Conservation (phyloP, 2,329 filamentous ascomycete genomes). For the Cordyceps farinosa region DNA sequence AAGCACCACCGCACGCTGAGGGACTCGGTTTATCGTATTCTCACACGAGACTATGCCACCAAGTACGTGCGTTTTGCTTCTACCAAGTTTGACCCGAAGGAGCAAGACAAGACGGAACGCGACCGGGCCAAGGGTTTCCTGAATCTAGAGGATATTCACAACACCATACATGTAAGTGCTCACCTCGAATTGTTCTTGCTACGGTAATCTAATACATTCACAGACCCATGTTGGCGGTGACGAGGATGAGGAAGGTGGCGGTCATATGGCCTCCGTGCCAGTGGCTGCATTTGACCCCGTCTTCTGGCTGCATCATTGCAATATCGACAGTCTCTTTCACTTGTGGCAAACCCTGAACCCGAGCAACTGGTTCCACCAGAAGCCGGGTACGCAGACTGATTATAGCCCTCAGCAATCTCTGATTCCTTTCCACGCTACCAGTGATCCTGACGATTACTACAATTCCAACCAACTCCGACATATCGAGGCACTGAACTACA, state of each 20-base stretch:
- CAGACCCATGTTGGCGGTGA: not conserved
- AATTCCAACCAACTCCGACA: constrained; percentile 1
- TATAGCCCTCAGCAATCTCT: not conserved
- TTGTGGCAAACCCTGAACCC: constrained; percentile 1
- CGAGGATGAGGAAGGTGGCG: constrained; percentile 25
- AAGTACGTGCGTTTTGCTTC: constrained; percentile 23
- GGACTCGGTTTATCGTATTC: constrained; percentile 25
- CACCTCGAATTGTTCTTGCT: too few relatives aligned
- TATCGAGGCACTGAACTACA: not conserved
- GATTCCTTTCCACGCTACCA: not conserved
- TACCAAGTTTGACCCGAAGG: not conserved
- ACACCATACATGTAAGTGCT: not conserved
- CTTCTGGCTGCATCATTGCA: constrained; percentile 59
- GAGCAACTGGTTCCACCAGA: not conserved
- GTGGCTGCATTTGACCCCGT: constrained; percentile 62
- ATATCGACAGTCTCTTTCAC: not conserved
- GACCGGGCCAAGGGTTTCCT: not conserved
- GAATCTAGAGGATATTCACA: constrained; percentile 2
- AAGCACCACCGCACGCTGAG: constrained; percentile 9
- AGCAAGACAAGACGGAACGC: not conserved
- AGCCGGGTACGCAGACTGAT: not conserved
- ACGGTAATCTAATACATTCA: not conserved
- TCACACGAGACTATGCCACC: constrained; percentile 25
- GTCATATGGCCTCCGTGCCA: constrained; percentile 53
- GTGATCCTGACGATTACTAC: not conserved